These are phyloP conservation scores for Sporothrix phasma DNA, from an alignment of 2,329 filamentous ascomycete genomes.

Conservation along the genomic window DNA sequence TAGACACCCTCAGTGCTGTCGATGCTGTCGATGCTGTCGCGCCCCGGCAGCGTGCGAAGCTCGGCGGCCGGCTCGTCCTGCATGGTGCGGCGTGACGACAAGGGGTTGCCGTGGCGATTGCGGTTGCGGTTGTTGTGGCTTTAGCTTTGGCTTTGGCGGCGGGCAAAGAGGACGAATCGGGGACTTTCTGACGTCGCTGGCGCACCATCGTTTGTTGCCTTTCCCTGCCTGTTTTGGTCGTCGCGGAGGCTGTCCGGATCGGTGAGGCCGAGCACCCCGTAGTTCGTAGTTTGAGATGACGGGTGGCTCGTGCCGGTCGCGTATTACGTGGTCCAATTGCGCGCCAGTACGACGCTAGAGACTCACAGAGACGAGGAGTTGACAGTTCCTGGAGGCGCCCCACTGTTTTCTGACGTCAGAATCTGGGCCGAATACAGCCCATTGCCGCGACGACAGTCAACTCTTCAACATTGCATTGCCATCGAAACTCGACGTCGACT, in stretches of 20 bases:
- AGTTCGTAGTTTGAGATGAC: too few species aligned
- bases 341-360: neutral
- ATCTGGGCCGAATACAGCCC: neutral
- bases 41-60: neutral
- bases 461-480: too few species aligned
- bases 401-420: neutral
- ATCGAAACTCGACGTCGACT: too few species aligned
- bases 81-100: neutral
- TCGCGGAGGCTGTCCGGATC: neutral
- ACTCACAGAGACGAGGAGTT: too few species aligned
- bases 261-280: neutral
- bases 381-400: neutral
- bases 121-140: neutral
- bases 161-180: neutral
- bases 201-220: too few species aligned
- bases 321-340: neutral
- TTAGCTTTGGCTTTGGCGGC: neutral
- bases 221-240: neutral
- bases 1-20: too few species aligned
- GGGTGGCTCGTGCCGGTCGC: too few species aligned
- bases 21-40: neutral
- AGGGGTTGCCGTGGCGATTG: neutral
- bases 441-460: neutral
- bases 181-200: slow-evolving; percentile 4
- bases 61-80: slow-evolving; percentile 8